A percentile compares a stretch with the other conserved stretches of the same genome.
Conservation (phyloP, 2,329 filamentous ascomycete species). For the Colletotrichum somersetense region DNA sequence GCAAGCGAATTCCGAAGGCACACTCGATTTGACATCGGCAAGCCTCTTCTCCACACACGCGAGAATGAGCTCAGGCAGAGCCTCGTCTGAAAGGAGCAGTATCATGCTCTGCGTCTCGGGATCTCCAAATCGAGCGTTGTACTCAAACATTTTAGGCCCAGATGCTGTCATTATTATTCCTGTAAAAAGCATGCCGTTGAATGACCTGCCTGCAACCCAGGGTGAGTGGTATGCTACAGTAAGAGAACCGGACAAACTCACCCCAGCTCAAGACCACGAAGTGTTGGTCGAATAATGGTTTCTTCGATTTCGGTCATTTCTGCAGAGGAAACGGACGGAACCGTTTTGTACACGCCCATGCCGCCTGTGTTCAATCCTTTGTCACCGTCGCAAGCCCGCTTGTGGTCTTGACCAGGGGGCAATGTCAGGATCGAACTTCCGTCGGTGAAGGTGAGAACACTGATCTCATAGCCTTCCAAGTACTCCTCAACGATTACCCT, state of each 20-base stretch:
- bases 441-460: constrained; percentile 91
- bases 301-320: constrained; percentile 83
- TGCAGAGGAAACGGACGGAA: constrained; percentile 79
- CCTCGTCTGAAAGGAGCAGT: constrained; percentile 81
- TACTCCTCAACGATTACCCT: constrained; percentile 98
- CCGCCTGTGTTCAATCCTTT: constrained; percentile 94
- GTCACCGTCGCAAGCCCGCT: constrained; percentile 92
- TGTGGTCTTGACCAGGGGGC: constrained; percentile 95
- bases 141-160: constrained; percentile 88
- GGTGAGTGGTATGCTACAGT: neutral
- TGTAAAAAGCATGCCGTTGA: constrained; percentile 83
- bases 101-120: constrained; percentile 92
- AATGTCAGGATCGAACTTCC: constrained; percentile 86
- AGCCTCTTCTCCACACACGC: constrained; percentile 84
- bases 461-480: constrained; percentile 90
- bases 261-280: constrained; percentile 68
- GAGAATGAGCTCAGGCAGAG: constrained; percentile 89
- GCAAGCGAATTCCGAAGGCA: constrained; percentile 80
- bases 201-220: constrained; percentile 57
- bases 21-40: constrained; percentile 74
- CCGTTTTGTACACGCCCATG: constrained; percentile 98
- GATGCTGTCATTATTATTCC: constrained; percentile 91
- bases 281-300: constrained; percentile 88
- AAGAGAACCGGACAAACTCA: neutral
- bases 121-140: constrained; percentile 93